Conservation (phyloP, 2,329 filamentous ascomycete species). For the Coniochaeta hoffmannii region DNA sequence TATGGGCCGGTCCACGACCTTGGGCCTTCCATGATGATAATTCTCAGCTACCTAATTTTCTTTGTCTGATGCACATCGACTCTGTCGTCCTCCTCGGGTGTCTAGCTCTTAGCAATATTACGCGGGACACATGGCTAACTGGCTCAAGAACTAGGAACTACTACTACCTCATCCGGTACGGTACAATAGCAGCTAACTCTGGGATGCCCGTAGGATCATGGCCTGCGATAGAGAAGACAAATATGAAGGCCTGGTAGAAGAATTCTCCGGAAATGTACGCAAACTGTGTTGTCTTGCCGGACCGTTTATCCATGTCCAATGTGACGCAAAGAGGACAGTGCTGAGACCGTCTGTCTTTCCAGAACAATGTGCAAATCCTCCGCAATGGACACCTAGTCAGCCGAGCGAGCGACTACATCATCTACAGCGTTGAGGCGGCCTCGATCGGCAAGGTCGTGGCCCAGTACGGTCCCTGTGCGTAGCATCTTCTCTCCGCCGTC, state of each 20-base stretch:
- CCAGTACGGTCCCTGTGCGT: constrained; percentile 85
- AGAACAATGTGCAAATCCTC: constrained; percentile 82
- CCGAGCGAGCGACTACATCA: constrained; percentile 93
- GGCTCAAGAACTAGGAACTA: constrained; percentile 13
- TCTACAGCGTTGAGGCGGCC: constrained; percentile 96
- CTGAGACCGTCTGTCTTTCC: constrained; percentile 44
- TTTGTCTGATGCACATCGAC: constrained; percentile 66
- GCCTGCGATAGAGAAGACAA: constrained; percentile 91
- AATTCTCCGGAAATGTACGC: constrained; percentile 82
- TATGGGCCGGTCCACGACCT: constrained; percentile 57
- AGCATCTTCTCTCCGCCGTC: constrained; percentile 4
- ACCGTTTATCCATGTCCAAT: constrained; percentile 19
- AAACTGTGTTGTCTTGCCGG: constrained; percentile 4
- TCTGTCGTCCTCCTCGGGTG: constrained; percentile 12
- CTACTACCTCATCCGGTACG: not conserved
- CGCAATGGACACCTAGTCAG: constrained; percentile 94
- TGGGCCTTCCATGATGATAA: constrained; percentile 94
- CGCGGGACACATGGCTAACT: constrained; percentile 5
- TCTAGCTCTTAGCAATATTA: not conserved
- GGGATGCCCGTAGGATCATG: constrained; percentile 62
- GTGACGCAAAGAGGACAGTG: constrained; percentile 18
- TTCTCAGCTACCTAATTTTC: constrained; percentile 91
- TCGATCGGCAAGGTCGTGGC: constrained; percentile 82
- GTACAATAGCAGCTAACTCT: constrained; percentile 9
- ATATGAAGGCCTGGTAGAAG: constrained; percentile 69